Evolutionary conservation across 2,329 filamentous ascomycete genomes (phyloP).

Genomic region (Fusarium sp.): DNA sequence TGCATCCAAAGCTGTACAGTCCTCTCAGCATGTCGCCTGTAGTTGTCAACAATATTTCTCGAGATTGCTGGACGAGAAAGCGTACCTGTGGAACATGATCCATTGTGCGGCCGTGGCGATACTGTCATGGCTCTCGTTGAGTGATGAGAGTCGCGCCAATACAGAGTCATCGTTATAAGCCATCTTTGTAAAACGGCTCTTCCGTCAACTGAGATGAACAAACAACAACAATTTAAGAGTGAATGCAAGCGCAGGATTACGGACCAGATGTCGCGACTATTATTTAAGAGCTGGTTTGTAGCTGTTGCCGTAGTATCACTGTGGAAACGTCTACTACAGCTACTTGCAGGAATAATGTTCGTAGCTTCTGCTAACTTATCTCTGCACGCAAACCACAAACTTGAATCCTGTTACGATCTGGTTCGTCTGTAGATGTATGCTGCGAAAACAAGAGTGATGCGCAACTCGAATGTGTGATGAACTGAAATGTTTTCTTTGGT

Average conservation of each 20-base stretch:
- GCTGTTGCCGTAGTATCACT: slow-evolving; percentile 47
- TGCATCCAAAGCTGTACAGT: slow-evolving; percentile 94
- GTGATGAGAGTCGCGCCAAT: slow-evolving; percentile 90
- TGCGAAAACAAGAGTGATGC: slow-evolving; percentile 32
- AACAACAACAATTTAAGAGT: slow-evolving; percentile 3
- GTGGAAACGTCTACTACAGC: slow-evolving; percentile 47
- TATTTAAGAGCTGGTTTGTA: slow-evolving; percentile 39
- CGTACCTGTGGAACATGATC: slow-evolving; percentile 98
- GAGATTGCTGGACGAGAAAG: neutral
- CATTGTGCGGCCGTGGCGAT: slow-evolving; percentile 97
- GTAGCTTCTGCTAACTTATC: slow-evolving; percentile 34
- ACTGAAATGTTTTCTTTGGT: slow-evolving; percentile 38
- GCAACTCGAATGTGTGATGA: slow-evolving; percentile 35
- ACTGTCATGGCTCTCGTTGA: slow-evolving; percentile 98
- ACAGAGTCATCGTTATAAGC: slow-evolving; percentile 97
- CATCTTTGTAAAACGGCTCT: slow-evolving; percentile 65
- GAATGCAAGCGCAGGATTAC: slow-evolving; percentile 7
- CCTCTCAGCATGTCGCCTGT: slow-evolving; percentile 88
- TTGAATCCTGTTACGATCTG: slow-evolving; percentile 11
- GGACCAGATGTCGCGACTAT: slow-evolving; percentile 26
- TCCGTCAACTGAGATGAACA: neutral
- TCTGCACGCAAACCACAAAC: slow-evolving; percentile 22
- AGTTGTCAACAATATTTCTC: slow-evolving; percentile 2
- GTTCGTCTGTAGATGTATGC: slow-evolving; percentile 28
- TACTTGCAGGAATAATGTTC: slow-evolving; percentile 44